A percentile compares a stretch with the other conserved stretches of the same genome.
phyloP scores from a whole-genome alignment of 306 rosid genomes.

The Canavalia gladiata region DNA sequence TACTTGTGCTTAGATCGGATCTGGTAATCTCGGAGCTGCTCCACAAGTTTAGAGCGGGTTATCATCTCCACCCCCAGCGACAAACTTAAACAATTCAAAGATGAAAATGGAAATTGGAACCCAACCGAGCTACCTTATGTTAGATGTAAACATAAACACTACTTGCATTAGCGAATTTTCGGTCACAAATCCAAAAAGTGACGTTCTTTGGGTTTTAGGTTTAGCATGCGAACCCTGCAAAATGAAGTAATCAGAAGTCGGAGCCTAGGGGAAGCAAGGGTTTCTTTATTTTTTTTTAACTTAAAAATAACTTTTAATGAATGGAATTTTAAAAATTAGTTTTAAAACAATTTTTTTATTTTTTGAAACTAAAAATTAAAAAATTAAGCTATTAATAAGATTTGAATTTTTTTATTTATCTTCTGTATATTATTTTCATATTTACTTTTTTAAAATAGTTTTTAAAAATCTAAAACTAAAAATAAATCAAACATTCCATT shows the following conservation, averaged over 20 bases:
- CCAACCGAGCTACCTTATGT: constrained; percentile 1
- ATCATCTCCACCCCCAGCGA: constrained; percentile 51
- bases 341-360: too few species aligned
- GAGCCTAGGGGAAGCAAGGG: background rate
- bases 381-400: too few species aligned
- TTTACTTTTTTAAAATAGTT: too few species aligned
- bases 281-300: too few species aligned
- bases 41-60: constrained; percentile 69
- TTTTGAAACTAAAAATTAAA: too few species aligned
- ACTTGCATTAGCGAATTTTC: background rate
- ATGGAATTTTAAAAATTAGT: too few species aligned
- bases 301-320: too few species aligned
- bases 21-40: constrained; percentile 81
- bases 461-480: too few species aligned
- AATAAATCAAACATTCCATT: too few species aligned
- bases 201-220: background rate
- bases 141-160: background rate
- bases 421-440: too few species aligned
- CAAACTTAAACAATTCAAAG: too few species aligned
- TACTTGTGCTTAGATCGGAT: constrained; percentile 68
- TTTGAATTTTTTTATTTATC: too few species aligned
- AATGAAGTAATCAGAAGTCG: background rate
- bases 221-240: background rate
- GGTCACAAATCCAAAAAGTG: background rate
- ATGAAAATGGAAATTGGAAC: background rate